Percentiles rank a stretch among this genome's conserved stretches.
phyloP scores from a whole-genome alignment of 164 flowering plant species.

The Litsea cubeba region DNA sequence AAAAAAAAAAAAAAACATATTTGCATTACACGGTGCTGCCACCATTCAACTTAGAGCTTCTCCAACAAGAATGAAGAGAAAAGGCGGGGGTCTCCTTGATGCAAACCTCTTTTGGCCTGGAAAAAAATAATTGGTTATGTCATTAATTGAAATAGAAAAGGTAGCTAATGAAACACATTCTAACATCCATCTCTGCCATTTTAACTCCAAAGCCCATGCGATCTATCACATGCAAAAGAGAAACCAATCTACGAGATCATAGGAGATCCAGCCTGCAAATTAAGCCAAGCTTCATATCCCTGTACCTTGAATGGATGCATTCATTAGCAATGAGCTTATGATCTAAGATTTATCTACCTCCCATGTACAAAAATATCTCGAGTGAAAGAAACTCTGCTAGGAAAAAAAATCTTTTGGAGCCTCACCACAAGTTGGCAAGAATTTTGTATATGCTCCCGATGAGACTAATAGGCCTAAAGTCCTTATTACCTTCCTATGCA shows the following conservation, averaged over 20 bases:
- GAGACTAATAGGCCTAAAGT: neutral
- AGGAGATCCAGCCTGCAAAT: neutral
- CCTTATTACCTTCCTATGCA: neutral
- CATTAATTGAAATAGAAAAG: neutral
- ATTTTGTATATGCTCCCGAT: neutral
- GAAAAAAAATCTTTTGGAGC: neutral
- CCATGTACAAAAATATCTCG: neutral
- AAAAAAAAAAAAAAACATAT: no score
- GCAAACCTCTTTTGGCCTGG: neutral
- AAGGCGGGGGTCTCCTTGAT: neutral
- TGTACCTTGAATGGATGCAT: neutral
- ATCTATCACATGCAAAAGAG: neutral
- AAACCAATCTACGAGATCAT: neutral
- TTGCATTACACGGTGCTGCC: neutral
- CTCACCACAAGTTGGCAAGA: neutral
- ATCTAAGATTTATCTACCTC: neutral
- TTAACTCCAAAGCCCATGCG: neutral
- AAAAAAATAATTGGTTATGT: neutral
- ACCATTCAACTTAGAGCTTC: neutral
- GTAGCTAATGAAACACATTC: neutral
- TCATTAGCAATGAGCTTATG: neutral
- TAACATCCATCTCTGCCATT: neutral
- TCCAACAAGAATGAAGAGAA: neutral
- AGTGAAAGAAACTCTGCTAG: no score
- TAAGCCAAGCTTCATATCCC: neutral